Evolutionary conservation across 2,329 filamentous ascomycete genomes (phyloP).

Genomic region (Didymella glomerata): DNA sequence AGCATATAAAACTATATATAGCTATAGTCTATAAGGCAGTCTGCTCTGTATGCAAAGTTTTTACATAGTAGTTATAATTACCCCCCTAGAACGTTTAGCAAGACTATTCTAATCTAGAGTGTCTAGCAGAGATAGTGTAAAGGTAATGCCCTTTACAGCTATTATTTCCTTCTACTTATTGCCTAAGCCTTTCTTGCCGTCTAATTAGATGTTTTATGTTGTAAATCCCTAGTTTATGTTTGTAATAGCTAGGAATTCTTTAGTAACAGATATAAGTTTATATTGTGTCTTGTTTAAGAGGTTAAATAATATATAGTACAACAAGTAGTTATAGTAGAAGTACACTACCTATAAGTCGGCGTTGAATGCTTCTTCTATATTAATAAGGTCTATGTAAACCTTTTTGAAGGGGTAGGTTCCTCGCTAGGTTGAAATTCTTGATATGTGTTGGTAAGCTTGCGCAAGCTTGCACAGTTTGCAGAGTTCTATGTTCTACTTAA

Average conservation of each 20-base stretch:
- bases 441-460: background rate
- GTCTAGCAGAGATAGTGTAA: background rate
- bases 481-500: background rate
- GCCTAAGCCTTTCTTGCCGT: too few species aligned
- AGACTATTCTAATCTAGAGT: constrained; percentile 2
- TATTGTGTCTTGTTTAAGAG: background rate
- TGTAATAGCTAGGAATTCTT: constrained; percentile 2
- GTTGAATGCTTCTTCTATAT: too few species aligned
- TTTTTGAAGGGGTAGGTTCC: too few species aligned
- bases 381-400: too few species aligned
- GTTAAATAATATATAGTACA: background rate
- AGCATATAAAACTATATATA: background rate
- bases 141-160: constrained; percentile 2
- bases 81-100: constrained; percentile 1
- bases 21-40: background rate
- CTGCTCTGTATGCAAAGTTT: too few species aligned
- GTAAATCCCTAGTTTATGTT: constrained; percentile 1
- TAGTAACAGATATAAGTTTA: background rate
- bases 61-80: constrained; percentile 1
- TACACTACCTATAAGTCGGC: too few species aligned
- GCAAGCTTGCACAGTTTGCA: background rate
- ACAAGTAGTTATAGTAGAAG: background rate
- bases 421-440: too few species aligned
- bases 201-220: background rate
- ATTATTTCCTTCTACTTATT: constrained; percentile 1